Evolutionary conservation across 108 stramenopile genomes (phyloP), one percentile per base, ranked within the genome.

Genomic region (Poteriospumella lacustris): DNA sequence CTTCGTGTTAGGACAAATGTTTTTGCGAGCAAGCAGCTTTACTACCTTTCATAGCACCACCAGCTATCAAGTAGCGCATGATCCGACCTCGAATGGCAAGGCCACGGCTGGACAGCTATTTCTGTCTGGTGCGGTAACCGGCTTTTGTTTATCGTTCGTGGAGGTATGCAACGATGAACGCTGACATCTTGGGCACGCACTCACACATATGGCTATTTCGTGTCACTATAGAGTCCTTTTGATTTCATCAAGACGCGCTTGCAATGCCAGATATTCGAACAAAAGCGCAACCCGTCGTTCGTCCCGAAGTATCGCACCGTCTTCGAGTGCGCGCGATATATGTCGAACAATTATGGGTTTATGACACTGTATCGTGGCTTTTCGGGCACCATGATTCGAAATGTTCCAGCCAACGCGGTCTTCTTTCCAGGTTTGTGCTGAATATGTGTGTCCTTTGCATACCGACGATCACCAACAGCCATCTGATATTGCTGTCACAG

Each of bases 361-460:
- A 3, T 5, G 36, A 5, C 29, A 12, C 31, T 64, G 5, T 64
- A 34, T 26, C 60, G 36, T 5, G 60, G 60, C 5, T 24, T 64
- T 5, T 12, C 12, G 5, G 60, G 33, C 15, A 64, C 60, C 5
- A 12, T 33, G 60, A 64, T 64, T 31, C 15, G 60, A 64, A 64
- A 64, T 64, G 31, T 64, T 64, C 60, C 60, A 3, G 60, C 60
- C 28, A 64, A 64, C 36, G 60, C 60, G 5, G 28, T 64, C 5
- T 64, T 64, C 36, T 64, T 64, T 34, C 60, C 60, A 64, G 24
- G 52, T 56, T n/a, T n/a, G n/a, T n/a, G n/a, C n/a, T n/a, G n/a
- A n/a, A n/a, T n/a, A n/a, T n/a, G n/a, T n/a, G n/a, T n/a, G n/a
- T n/a, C n/a, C n/a, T n/a, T n/a, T n/a, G n/a, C n/a, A n/a, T n/a